Base-by-base conservation (phyloP, 345 rosid genomes). In the Arabis hirsuta region DNA sequence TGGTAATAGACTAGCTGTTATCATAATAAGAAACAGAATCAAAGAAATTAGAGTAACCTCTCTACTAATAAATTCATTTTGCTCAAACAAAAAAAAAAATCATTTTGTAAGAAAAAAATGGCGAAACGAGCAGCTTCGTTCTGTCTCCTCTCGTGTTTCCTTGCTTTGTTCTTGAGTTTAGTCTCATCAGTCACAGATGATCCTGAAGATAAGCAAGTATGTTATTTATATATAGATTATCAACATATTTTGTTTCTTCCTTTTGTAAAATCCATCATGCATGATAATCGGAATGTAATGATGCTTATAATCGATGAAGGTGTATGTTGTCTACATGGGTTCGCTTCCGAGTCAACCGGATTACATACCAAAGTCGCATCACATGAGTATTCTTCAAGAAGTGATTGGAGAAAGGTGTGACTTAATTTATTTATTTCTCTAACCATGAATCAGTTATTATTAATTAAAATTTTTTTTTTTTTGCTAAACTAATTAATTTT, bases 271-370 rank as follows among this genome's bases (percentile, higher is more conserved):
- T 50, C 9, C 3, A 62, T 62, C 3, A 31, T 44, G n/a, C 45
- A 72, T 62, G 54, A 16, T 60, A 51, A 70, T 16, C 27, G 44
- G 27, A 14, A 34, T 34, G 2, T 1, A 7, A 42, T 13, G 12
- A 47, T 68, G 31, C 22, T 26, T 2, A 24, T 63, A 45, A 44
- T 76, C 51, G 3, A 29, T 53, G 55, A 69, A 82, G 86, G 79
- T 70, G 5, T 78, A 78, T n/a, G 34, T 80, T 31, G 79, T 78
- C 27, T 82, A 83, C 43, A 80, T 82, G 86, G 86, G 84, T 12
- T 68, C 79, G 54, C 74, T 76, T 39, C 82, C 74, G 1, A 55
- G 72, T 53, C 71, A 38, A 5, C 53, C 12, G 2, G 51, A 72
- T 6, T 78, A 80, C 71, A 43, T 32, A 50, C 71, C 78, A 31